Conservation (phyloP, 2,329 filamentous ascomycete species). For the Xylariaceae sp. region DNA sequence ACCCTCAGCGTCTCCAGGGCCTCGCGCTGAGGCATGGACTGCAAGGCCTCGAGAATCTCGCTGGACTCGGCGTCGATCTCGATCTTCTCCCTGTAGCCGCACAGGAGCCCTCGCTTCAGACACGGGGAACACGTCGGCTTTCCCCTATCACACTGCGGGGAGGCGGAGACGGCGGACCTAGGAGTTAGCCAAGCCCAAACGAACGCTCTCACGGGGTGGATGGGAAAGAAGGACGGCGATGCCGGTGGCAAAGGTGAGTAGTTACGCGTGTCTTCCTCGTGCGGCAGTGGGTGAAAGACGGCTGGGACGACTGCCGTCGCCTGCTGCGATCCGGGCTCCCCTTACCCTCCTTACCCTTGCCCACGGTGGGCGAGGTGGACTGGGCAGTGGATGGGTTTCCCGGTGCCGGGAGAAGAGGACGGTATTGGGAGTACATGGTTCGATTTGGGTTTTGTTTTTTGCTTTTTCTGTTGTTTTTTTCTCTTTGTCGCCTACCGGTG, state of each 20-base stretch:
- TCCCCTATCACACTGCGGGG: background rate
- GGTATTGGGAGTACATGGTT: no score
- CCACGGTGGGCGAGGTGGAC: background rate
- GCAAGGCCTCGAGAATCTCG: background rate
- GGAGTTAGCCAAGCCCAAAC: background rate
- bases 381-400: background rate
- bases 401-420: no score
- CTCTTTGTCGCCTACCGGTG: no score
- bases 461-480: no score
- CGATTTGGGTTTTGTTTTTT: no score
- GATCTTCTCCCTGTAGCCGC: background rate
- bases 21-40: background rate
- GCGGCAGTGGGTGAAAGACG: background rate
- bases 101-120: background rate
- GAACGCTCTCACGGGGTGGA: no score
- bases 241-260: background rate
- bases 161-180: background rate
- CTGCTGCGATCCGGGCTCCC: background rate
- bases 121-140: background rate
- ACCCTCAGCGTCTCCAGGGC: background rate
- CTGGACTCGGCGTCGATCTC: background rate
- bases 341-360: background rate
- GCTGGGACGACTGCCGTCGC: background rate
- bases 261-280: background rate
- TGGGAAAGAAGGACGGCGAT: background rate